Evolutionary conservation across 495 filamentous ascomycete species (phyloP), one percentile per base, ranked within the genome.

Genomic region (Talaromyces liani): DNA sequence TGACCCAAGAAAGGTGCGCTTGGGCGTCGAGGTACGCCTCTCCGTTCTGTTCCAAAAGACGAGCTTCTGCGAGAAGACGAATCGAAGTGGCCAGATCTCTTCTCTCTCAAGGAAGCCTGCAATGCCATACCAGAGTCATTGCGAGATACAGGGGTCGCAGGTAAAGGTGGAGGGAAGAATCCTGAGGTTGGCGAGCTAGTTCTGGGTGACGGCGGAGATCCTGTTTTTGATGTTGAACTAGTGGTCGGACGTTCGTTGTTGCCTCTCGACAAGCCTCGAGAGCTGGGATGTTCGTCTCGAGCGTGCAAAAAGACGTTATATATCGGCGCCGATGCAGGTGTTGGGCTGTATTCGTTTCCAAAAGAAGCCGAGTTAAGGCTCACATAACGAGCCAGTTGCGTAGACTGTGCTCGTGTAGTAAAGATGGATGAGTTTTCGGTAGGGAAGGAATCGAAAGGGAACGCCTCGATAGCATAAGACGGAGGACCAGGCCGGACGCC

Each of bases 21-120:
- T 14, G 94, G 94, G 36, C 93, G 82, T 63, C 92, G 84, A 6
- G 72, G 69, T 9, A 89, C 73, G 7, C 80, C 80, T 29, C 87
- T 81, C 66, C 86, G 79, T 34, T 93, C 90, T 71, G 92, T 81
- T 14, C 89, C 91, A 73, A 96, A 93, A 53, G 93, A 95, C 10
- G 92, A 96, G 75, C 92, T 97, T 64, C 94, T 84, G 59, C 92
- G 85, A 9, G 91, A 91, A 58, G 84, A 81, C 24, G 86, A 82
- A 72, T 98, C 93, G 61, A 97, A 96, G 73, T 97, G 92, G 7
- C 91, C 94, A 14, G 94, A 97, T 33, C 94, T 87, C 80, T 97
- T 98, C 71, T 97, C 94, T 22, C 91, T 84, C 45, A 98, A 76
- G 6, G 89, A 95, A 6, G 90, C 85, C 65, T 92, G 87, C 33